Base-by-base conservation (phyloP, 495 filamentous ascomycete species). In the Aspergillus olivimuriae region DNA sequence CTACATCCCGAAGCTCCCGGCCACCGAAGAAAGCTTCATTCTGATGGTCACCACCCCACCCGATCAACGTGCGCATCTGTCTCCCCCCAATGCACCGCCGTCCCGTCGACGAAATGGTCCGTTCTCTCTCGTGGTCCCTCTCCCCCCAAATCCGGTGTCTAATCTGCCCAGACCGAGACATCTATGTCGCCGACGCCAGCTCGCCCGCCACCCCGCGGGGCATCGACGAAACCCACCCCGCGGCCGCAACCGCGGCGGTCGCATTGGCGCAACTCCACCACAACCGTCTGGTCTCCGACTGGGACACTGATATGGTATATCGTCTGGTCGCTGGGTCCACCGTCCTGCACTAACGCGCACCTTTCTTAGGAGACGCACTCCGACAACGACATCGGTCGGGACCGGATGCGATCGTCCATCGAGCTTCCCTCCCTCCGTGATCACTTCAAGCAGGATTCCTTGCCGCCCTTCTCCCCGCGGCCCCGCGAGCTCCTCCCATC, bases 1-100 rank as follows among this genome's bases (percentile, higher is more conserved):
- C 67, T 98, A 96, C 67, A 95, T 98, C 52, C 81, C 92, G 47
- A 98, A 97, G 81, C 87, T 98, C 56, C 92, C 92, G 61, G 92
- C 92, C 34, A 98, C 92, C 53, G 90, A 96, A 61, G 92, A 97
- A 73, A 95, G 89, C 82, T 96, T 98, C 70, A 73, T 84, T 54
- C 74, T 94, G 59, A 95, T 95, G 89, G 87, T 95, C 61, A 94
- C 79, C 63, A 88, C 87, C 46, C 83, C 88, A 31, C 89, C 87
- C 23, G 84, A 83, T 28, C 85, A 94, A 62, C 80, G 86, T 56
- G 59, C 60, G 21, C 62, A 72, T 41, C 52, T 70, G 2, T 83
- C 82, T n/a, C 81, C 72, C 19, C 78, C 78, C 44, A 72, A 70
- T 48, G 68, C 57, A 36, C 58, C 50, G 49, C 68, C 56, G 24